Conservation (phyloP, 495 filamentous ascomycete species). For the Aspergillus haitiensis region DNA sequence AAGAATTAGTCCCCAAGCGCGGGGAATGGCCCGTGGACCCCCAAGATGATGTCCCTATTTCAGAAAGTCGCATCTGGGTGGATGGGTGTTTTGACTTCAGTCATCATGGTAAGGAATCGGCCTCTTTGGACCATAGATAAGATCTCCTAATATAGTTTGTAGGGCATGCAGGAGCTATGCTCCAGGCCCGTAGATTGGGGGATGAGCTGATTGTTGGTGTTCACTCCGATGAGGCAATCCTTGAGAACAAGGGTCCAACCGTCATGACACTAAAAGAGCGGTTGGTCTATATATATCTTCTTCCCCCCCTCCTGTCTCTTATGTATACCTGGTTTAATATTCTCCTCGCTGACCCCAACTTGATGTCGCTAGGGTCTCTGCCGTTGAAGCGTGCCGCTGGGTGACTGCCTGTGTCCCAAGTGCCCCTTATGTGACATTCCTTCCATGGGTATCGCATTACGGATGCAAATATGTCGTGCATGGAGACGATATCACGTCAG, state of each 20-base stretch:
- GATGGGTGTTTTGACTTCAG: conserved; percentile 99
- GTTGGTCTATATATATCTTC: conserved; percentile 39
- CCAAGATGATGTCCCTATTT: conserved; percentile 59
- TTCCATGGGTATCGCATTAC: conserved; percentile 91
- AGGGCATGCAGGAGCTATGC: conserved; percentile 96
- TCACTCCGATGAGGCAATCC: conserved; percentile 91
- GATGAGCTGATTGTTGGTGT: conserved; percentile 86
- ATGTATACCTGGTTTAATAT: background rate
- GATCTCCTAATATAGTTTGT: conserved; percentile 20
- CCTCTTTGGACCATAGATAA: background rate
- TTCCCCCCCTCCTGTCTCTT: background rate
- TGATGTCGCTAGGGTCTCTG: conserved; percentile 57
- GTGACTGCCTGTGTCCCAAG: conserved; percentile 75
- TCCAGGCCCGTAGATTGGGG: conserved; percentile 86
- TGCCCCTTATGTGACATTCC: conserved; percentile 91
- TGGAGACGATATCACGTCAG: conserved; percentile 86
- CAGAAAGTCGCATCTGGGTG: conserved; percentile 84
- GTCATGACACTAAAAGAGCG: conserved; percentile 94
- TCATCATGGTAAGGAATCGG: conserved; percentile 71
- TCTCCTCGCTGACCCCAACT: conserved; percentile 26
- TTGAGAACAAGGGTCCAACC: conserved; percentile 95
- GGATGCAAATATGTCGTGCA: conserved; percentile 92
- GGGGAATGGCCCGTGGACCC: conserved; percentile 68
- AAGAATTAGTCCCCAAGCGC: conserved; percentile 41
- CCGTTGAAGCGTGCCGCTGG: conserved; percentile 95